Evolutionary conservation across 1,284 basidiomycete species (phyloP).

Genomic region (Rhodofomes roseus): DNA sequence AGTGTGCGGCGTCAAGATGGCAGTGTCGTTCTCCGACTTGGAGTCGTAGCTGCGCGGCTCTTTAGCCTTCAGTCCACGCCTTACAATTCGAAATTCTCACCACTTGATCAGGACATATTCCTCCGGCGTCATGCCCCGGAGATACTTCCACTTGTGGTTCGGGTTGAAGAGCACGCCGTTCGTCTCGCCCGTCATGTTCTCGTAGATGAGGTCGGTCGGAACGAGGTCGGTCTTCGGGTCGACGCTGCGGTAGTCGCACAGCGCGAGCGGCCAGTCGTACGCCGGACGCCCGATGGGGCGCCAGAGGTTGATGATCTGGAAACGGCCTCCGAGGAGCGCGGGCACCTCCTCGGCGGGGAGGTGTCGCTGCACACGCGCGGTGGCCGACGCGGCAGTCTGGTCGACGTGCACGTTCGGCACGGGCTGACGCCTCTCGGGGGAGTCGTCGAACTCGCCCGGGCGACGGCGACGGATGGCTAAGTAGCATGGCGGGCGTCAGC

Average conservation of each 20-base stretch:
- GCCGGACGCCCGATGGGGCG: slow-evolving; percentile 54
- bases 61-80: background rate
- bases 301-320: slow-evolving; percentile 76
- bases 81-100: slow-evolving; percentile 32
- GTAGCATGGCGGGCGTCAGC: background rate
- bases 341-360: slow-evolving; percentile 46
- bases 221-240: slow-evolving; percentile 43
- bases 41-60: slow-evolving; percentile 43
- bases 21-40: slow-evolving; percentile 44
- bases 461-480: slow-evolving; percentile 47
- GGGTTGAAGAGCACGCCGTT: slow-evolving; percentile 49
- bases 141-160: slow-evolving; percentile 62
- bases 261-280: slow-evolving; percentile 55
- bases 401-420: slow-evolving; percentile 49
- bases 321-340: slow-evolving; percentile 40
- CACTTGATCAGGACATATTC: slow-evolving; percentile 68
- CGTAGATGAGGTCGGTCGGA: slow-evolving; percentile 48
- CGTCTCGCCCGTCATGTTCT: slow-evolving; percentile 56
- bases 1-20: slow-evolving; percentile 54
- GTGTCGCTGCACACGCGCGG: slow-evolving; percentile 48
- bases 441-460: slow-evolving; percentile 35
- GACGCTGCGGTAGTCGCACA: slow-evolving; percentile 60
- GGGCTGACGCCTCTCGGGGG: slow-evolving; percentile 44
- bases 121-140: slow-evolving; percentile 57
- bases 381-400: slow-evolving; percentile 46